These are phyloP conservation scores for Hypoxylon fragiforme DNA, from an alignment of 495 filamentous ascomycete genomes.

Conservation along the genomic window DNA sequence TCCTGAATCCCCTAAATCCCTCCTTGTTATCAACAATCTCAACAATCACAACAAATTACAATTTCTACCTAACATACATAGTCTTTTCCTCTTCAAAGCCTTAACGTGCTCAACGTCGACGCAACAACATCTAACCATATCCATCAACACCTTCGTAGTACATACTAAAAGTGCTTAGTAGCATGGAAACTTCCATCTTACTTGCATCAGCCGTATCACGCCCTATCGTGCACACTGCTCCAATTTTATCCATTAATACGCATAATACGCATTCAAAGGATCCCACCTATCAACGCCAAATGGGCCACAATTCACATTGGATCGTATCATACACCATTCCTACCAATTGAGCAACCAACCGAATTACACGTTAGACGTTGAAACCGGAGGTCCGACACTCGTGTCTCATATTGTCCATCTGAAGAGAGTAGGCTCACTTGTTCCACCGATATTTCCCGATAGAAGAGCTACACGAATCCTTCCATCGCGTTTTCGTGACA, in stretches of 20 bases:
- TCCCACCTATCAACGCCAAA: slow-evolving; percentile 3
- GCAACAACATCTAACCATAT: no score
- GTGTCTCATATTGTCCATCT: not conserved
- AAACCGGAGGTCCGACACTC: slow-evolving; percentile 17
- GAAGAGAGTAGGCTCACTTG: not conserved
- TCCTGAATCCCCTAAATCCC: no score
- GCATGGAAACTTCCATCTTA: slow-evolving; percentile 25
- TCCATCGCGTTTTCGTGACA: slow-evolving; percentile 9
- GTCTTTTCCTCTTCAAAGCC: no score
- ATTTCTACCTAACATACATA: no score
- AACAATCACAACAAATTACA: no score
- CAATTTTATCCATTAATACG: no score
- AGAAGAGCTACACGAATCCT: slow-evolving; percentile 2
- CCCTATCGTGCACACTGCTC: slow-evolving; percentile 1
- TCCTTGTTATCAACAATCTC: no score
- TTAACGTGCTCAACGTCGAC: no score
- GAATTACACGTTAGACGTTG: slow-evolving; percentile 5
- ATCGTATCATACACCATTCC: slow-evolving; percentile 6
- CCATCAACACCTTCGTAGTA: no score
- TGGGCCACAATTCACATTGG: slow-evolving; percentile 11
- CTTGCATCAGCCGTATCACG: slow-evolving; percentile 23
- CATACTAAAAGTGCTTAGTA: no score
- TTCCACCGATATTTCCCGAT: slow-evolving; percentile 11
- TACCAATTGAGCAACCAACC: slow-evolving; percentile 17
- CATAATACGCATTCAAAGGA: slow-evolving; percentile 1